These are phyloP conservation scores for Coemansia sp. DNA, from an alignment of 192 early-diverging fungal species.

Conservation along the genomic window DNA sequence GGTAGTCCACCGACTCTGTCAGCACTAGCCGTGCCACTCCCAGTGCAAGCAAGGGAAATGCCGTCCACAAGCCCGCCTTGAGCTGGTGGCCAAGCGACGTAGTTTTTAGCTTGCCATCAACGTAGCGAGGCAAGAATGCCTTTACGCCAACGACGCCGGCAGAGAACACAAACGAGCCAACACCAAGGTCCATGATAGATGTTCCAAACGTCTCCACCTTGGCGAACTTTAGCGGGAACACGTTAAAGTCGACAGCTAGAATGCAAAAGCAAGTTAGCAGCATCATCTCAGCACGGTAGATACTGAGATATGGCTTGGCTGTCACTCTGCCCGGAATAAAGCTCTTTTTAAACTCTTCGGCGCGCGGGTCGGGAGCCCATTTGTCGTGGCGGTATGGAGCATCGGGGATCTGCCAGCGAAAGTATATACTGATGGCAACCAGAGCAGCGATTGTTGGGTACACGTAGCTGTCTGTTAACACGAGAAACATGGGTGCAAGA, in stretches of 20 bases:
- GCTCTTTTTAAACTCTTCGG: slow-evolving; percentile 30
- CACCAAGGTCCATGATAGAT: slow-evolving; percentile 93
- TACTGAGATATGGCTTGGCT: slow-evolving; percentile 59
- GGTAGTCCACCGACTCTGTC: slow-evolving; percentile 85
- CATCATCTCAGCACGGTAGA: slow-evolving; percentile 77
- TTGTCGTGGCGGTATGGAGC: slow-evolving; percentile 44
- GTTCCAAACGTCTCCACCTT: slow-evolving; percentile 91
- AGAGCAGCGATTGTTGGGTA: slow-evolving; percentile 21
- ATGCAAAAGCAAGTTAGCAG: slow-evolving; percentile 80
- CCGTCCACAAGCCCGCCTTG: slow-evolving; percentile 51
- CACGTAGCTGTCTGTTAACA: slow-evolving; percentile 33
- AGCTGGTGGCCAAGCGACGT: slow-evolving; percentile 43
- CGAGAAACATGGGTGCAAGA: slow-evolving; percentile 44
- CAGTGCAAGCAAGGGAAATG: slow-evolving; percentile 69
- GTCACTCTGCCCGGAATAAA: slow-evolving; percentile 34
- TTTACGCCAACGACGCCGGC: slow-evolving; percentile 77
- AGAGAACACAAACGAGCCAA: slow-evolving; percentile 92
- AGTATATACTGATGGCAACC: slow-evolving; percentile 25
- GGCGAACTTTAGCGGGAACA: slow-evolving; percentile 85
- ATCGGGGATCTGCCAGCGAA: slow-evolving; percentile 41
- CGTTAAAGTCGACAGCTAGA: slow-evolving; percentile 90
- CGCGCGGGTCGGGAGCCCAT: slow-evolving; percentile 53
- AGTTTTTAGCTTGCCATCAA: slow-evolving; percentile 17
- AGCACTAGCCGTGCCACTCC: slow-evolving; percentile 69
- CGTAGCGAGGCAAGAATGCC: slow-evolving; percentile 52